Evolutionary conservation across 2,329 filamentous ascomycete species (phyloP).

Genomic region (Hymenoscyphus fraxineus): DNA sequence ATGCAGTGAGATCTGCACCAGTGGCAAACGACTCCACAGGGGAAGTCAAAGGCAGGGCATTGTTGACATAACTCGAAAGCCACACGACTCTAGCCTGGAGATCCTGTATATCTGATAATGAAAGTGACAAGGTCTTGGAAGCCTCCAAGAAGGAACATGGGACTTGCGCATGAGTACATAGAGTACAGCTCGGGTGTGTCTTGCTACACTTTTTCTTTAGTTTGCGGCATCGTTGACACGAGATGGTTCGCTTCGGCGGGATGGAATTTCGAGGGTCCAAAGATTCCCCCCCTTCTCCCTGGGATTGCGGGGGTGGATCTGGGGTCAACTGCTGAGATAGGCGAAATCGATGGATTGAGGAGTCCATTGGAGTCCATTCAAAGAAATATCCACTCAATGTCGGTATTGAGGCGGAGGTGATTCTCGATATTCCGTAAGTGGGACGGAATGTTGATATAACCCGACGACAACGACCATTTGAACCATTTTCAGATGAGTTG

Average conservation of each 20-base stretch:
- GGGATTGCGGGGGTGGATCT: neutral
- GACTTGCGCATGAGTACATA: conserved; percentile 1
- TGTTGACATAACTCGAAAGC: conserved; percentile 1
- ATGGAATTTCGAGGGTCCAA: neutral
- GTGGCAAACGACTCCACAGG: neutral
- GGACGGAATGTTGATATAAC: conserved; percentile 1
- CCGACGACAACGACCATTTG: neutral
- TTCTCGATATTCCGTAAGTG: neutral
- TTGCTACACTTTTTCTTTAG: conserved; percentile 4
- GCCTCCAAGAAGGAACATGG: conserved; percentile 1
- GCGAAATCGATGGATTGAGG: conserved; percentile 1
- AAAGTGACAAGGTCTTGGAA: neutral
- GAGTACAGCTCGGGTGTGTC: neutral
- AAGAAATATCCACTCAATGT: conserved; percentile 1
- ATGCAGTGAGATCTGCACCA: neutral
- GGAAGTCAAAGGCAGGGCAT: neutral
- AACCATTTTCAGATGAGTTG: neutral
- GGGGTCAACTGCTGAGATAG: conserved; percentile 4
- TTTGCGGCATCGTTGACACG: conserved; percentile 4
- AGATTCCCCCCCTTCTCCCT: neutral
- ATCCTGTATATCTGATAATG: neutral
- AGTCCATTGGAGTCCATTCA: conserved; percentile 1
- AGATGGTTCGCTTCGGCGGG: neutral
- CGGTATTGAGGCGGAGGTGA: conserved; percentile 1
- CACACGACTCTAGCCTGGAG: neutral